Evolutionary conservation across 805 yeast species (phyloP).

Genomic region (Ogataea saltuana): DNA sequence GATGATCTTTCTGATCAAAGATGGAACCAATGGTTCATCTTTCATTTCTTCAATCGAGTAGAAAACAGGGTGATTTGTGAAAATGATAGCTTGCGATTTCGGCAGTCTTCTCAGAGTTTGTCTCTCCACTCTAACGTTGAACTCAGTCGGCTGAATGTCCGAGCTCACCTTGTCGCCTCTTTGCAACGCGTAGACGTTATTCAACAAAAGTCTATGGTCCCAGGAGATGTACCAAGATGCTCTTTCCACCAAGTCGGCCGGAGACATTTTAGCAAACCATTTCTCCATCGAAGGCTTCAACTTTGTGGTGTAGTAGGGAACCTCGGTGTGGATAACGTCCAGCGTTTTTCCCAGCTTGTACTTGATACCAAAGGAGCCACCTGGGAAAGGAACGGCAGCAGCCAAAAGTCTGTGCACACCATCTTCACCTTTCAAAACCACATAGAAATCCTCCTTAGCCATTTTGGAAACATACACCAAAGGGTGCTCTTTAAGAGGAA

Average conservation of each 20-base stretch:
- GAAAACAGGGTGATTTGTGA: constrained; percentile 77
- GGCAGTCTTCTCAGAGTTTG: constrained; percentile 72
- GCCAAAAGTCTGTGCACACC: constrained; percentile 66
- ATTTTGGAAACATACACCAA: constrained; percentile 60
- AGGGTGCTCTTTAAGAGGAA: constrained; percentile 65
- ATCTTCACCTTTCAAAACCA: constrained; percentile 55
- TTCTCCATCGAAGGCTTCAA: constrained; percentile 70
- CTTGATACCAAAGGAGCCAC: constrained; percentile 68
- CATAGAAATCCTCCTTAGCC: constrained; percentile 76
- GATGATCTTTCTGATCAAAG: constrained; percentile 59
- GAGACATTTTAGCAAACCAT: constrained; percentile 65
- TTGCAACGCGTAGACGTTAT: constrained; percentile 53
- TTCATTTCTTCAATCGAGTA: constrained; percentile 79
- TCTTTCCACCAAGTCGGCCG: constrained; percentile 65
- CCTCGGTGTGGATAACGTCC: constrained; percentile 65
- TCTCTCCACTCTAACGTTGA: constrained; percentile 70
- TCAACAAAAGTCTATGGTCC: constrained; percentile 63
- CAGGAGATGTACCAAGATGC: constrained; percentile 76
- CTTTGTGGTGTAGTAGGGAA: constrained; percentile 69
- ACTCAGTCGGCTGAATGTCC: constrained; percentile 48
- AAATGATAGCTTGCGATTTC: constrained; percentile 61
- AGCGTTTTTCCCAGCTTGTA: constrained; percentile 60
- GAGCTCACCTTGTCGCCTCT: constrained; percentile 48
- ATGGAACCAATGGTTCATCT: constrained; percentile 75
- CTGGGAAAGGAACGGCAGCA: constrained; percentile 79